Percentiles rank a stretch among this genome's conserved stretches.
Conservation (phyloP, 768 basidiomycete genomes). For the Chiua virens region DNA sequence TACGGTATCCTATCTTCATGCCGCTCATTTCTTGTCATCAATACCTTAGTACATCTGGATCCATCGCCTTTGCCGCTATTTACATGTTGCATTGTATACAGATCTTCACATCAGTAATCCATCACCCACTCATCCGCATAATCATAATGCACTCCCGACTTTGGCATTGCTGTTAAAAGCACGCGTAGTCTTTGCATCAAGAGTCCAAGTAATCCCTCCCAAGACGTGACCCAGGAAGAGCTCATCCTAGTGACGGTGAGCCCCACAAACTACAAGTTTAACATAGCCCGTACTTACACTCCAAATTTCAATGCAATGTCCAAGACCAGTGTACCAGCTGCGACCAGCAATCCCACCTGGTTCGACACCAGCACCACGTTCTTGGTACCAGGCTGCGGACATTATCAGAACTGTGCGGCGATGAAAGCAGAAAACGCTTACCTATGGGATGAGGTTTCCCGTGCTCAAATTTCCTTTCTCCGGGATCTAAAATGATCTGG, state of each 20-base stretch:
- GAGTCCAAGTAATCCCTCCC: constrained; percentile 71
- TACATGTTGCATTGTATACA: constrained; percentile 29
- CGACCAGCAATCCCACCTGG: constrained; percentile 54
- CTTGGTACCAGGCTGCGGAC: constrained; percentile 77
- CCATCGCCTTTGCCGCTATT: constrained; percentile 22
- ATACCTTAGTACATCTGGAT: constrained; percentile 18
- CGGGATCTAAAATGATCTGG: constrained; percentile 18
- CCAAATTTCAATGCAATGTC: constrained; percentile 81
- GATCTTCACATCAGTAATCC: constrained; percentile 23
- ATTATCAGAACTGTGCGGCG: constrained; percentile 1
- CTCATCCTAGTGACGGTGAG: constrained; percentile 46
- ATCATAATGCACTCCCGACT: constrained; percentile 51
- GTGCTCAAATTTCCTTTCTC: constrained; percentile 51
- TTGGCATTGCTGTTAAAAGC: constrained; percentile 59
- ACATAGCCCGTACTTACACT: constrained; percentile 40
- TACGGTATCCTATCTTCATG: constrained; percentile 8
- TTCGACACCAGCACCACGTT: constrained; percentile 65
- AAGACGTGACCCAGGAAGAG: constrained; percentile 72
- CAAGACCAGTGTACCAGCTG: constrained; percentile 83
- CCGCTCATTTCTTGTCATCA: constrained; percentile 10
- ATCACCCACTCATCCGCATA: constrained; percentile 3
- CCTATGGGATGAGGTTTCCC: constrained; percentile 80
- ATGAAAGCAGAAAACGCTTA: constrained; percentile 26
- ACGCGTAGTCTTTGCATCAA: constrained; percentile 68
- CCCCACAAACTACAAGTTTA: neutral